Percentiles rank a stretch among this genome's conserved stretches.
phyloP scores from a whole-genome alignment of 2,329 filamentous ascomycete species.

The Trichophyton verrucosum region DNA sequence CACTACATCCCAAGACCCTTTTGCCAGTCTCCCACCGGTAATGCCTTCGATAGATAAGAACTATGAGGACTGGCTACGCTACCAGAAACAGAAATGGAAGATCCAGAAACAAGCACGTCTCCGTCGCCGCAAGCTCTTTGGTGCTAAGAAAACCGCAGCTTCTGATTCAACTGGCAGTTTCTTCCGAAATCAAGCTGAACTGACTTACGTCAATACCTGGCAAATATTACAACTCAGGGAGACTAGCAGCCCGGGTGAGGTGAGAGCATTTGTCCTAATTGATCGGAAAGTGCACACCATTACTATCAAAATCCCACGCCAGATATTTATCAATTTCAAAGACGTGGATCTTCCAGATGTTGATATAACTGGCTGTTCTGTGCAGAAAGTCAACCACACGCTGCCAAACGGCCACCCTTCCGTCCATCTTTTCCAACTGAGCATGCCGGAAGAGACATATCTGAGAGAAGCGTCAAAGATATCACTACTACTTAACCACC shows the following conservation, averaged over 20 bases:
- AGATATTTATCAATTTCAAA: conserved; percentile 86
- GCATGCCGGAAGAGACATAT: conserved; percentile 77
- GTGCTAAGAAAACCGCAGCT: conserved; percentile 57
- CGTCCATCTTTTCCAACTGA: conserved; percentile 85
- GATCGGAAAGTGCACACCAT: conserved; percentile 81
- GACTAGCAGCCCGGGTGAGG: conserved; percentile 73
- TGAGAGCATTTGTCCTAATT: conserved; percentile 81
- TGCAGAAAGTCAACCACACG: conserved; percentile 86
- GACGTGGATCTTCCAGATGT: conserved; percentile 77
- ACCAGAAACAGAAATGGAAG: conserved; percentile 99
- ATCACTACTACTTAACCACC: conserved; percentile 71
- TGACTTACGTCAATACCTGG: conserved; percentile 86
- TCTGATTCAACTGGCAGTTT: conserved; percentile 53
- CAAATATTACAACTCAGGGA: conserved; percentile 78
- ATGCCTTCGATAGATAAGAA: conserved; percentile 80
- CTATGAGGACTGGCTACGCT: conserved; percentile 76
- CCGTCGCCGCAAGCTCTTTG: conserved; percentile 80
- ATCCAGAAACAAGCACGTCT: conserved; percentile 83
- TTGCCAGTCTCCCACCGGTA: conserved; percentile 63
- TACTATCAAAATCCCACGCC: conserved; percentile 77
- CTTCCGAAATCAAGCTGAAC: conserved; percentile 85
- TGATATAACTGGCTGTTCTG: conserved; percentile 69
- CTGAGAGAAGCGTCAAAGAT: conserved; percentile 75
- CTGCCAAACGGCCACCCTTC: conserved; percentile 92
- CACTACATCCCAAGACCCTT: conserved; percentile 59